Base-by-base conservation (phyloP, 1,139 yeast species). In the Hyphopichia fennica region DNA sequence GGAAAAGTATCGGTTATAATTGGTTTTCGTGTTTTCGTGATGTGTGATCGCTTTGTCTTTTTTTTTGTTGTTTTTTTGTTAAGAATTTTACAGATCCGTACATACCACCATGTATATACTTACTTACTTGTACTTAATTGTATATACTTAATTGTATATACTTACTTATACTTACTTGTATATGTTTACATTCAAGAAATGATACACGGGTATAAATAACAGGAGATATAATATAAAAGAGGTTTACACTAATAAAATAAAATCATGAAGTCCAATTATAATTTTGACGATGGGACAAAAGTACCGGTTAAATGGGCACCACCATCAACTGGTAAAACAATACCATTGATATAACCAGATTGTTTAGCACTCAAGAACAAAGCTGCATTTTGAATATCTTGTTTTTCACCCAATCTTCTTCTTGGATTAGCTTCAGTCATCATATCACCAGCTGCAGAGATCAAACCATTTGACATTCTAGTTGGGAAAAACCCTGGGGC, bases 401-500 rank as follows among this genome's bases (percentile, higher is more conserved):
- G 77, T 50, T 77, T 75, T 39, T 53, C 69, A 5, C 95, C 95
- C 45, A 85, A 70, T 58, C 95, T 73, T 39, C 72, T 69, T 52
- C 84, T 71, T 13, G 93, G 93, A 63, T 84, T 85, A 23, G 58
- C 59, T 16, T 63, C 69, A 40, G 61, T 57, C 66, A 78, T 69
- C 3, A 67, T 56, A 2, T 75, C 77, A 17, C 90, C 91, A 29
- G 75, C 69, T 39, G 65, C 67, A 35, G 71, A 75, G 43, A 86
- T 65, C 42, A 86, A 56, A 0, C 90, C 93, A 45, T 78, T 72
- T 37, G 90, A 76, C 93, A 86, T 85, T 62, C 83, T 84, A 28
- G 87, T 74, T 19, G 88, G 88, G 76, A 86, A 82, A 60, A 83
- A 86, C 0, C 95, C 95, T 0, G 93, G 93, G 11, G 90, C 90